Base-by-base conservation (phyloP, 2,329 filamentous ascomycete species). In the Botryotinia convoluta region DNA sequence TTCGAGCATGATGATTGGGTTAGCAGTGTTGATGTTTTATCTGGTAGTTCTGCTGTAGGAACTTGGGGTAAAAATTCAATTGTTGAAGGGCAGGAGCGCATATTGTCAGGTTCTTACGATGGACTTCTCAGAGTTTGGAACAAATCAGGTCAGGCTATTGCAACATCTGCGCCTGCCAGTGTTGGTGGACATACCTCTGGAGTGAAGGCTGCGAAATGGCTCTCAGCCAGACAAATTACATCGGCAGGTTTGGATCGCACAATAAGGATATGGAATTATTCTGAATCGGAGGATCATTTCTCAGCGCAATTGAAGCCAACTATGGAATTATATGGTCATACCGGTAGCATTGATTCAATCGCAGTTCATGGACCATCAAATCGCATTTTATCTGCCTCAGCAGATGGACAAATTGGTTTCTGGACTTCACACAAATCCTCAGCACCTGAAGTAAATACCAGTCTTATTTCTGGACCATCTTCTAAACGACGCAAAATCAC, bases 1-100 rank as follows among this genome's bases (percentile, higher is more conserved):
- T 99, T 97, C 82, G 92, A 98, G 84, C 95, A 99, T 82, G 95
- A 99, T 80, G 96, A 98, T 82, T 99, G 96, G 96, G 93, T 99
- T 67, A 93, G 93, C 81, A 89, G 89, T 39, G 90, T 98, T 39
- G 94, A 98, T 82, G 88, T 97, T 7, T 85, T 97, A 37, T 95
- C 94, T 0, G 82, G 83, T 22, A 89, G 87, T 20, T 92, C 92
- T 2, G 83, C 85, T 10, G 88, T 90, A 4, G 90, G 87, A 32
- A 81, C 82, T 72, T 91, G 88, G 87, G 85, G 86, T 16, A 85
- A 84, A 67, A 84, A 84, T 67, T 81, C 82, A 64, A 83, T 87
- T 78, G 82, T 83, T 39, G 83, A 83, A 54, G 88, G 89, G 35
- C 89, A 91, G 76, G 90, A 93, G 79, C 86, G 93, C 75, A 91